Evolutionary conservation across 129 eudicot species (phyloP), one percentile per base, ranked within the genome.

Genomic region (Flaveria ramosissima): DNA sequence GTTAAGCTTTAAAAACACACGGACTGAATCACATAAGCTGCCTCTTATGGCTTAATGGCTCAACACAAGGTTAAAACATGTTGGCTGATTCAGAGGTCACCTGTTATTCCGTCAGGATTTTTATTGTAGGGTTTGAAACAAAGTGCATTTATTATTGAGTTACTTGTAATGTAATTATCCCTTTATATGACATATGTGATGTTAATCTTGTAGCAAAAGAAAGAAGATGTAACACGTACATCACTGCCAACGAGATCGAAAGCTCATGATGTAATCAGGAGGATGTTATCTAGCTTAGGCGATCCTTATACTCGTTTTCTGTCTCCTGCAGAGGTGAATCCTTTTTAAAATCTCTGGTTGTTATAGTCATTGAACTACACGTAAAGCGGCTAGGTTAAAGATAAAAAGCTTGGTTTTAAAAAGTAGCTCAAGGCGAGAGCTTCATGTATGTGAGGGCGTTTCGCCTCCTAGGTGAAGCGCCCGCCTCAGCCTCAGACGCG

Each of bases 261-360:
- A 84, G 98, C 97, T 43, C 98, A 94, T 80, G 97, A 89, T 74
- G 73, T 87, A 19, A 91, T 94, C 55, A 55, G 86, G 62, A 85
- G 88, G 56, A 94, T 94, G 98, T 79, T 94, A 80, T 86, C 97
- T 24, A 94, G 89, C 82, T 83, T 94, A 80, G 96, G 91, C 55
- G 98, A 93, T 80, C 96, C 89, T 61, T 93, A 93, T 77, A 88
- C 97, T 1, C 98, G 98, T 20, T 93, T 89, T 87, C 89, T 93
- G 67, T 77, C 97, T 75, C 98, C 98, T 56, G 68, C 86, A 9
- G 89, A 93, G 92, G 98, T 90, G 85, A 47, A 76, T 39, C 26
- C 30, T 78, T 16, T 30, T 51, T n/a, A 0, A 11, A 12, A 14
- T 17, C 0, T 43, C 21, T 45, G 23, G 9, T 74, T 42, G 21